Evolutionary conservation across 495 filamentous ascomycete species (phyloP).

Genomic region (Aspergillus saccharolyticus): DNA sequence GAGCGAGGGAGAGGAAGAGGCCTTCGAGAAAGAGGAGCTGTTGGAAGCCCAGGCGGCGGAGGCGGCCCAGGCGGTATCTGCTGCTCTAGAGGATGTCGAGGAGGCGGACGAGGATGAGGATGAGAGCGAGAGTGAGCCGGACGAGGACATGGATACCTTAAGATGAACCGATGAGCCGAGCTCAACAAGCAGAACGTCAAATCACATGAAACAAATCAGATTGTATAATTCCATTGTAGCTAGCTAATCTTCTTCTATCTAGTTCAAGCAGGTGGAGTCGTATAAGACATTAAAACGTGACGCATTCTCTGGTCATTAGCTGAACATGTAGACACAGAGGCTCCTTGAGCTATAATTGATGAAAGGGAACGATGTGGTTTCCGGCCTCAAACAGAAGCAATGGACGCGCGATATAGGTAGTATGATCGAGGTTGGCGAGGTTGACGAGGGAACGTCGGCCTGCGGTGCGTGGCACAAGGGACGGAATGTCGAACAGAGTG

Average conservation of each 20-base stretch:
- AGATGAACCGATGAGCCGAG: neutral
- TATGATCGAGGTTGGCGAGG: neutral
- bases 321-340: constrained; percentile 12
- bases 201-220: neutral
- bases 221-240: neutral
- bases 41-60: constrained; percentile 27
- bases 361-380: neutral
- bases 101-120: constrained; percentile 19
- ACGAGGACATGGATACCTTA: constrained; percentile 3
- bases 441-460: neutral
- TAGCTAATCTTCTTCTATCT: neutral
- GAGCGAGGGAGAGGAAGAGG: constrained; percentile 14
- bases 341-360: neutral
- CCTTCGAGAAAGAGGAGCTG: constrained; percentile 28
- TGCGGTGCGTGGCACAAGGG: neutral
- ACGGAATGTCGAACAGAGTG: neutral
- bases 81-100: constrained; percentile 13
- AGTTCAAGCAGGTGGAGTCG: constrained; percentile 8
- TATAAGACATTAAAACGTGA: constrained; percentile 19
- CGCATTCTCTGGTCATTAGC: constrained; percentile 20
- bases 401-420: neutral
- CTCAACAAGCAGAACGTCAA: no score
- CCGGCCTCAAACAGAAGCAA: neutral
- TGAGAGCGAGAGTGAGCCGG: constrained; percentile 12
- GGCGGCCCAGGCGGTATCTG: constrained; percentile 24